Evolutionary conservation across 106 monocot genomes (phyloP), one percentile per base, ranked within the genome.

Genomic region (Dioscorea dumetorum): DNA sequence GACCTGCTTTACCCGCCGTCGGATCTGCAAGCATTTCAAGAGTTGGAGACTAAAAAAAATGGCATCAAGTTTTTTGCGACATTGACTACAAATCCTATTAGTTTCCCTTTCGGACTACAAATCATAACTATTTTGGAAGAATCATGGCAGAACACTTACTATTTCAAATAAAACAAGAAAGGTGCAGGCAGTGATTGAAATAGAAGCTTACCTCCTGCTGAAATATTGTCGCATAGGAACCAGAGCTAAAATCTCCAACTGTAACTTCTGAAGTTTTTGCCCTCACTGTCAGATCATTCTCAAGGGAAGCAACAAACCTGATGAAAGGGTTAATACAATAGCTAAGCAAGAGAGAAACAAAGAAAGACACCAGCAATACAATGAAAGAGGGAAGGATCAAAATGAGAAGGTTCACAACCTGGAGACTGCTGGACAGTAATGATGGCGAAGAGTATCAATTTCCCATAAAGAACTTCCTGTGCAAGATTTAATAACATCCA

Each of bases 391-490:
- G 60, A 51, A 52, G 32, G 67, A 2, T 21, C 34, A 16, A 61
- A 33, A 10, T 11, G 17, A 61, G 5, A 0, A 10, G 41, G 41
- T 41, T 41, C 10, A 10, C 41, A 3, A 91, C 95, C 95, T 85
- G 8, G 91, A 91, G 31, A 95, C 91, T 19, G 88, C 88, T 20
- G 95, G 95, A 48, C 91, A 91, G 62, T 91, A 88, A 80, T 95
- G 95, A 75, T 84, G 81, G 31, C 86, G 86, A 13, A 95, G 88
- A 33, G 91, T 82, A 28, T 88, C 88, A 66, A 95, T 84, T 86
- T 95, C 95, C 91, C 91, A 95, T 67, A 95, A 72, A 52, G 91
- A 95, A 68, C 95, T 95, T 83, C 85, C 95, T 95, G 82, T 48
- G 33, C 56, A 35, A 68, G 58, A 22, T 48, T 21, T 64, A n/a